A percentile compares a stretch with the other conserved stretches of the same genome.
These are phyloP conservation scores for Elsinoe ampelina DNA, from an alignment of 2,329 filamentous ascomycete genomes.

Conservation along the genomic window DNA sequence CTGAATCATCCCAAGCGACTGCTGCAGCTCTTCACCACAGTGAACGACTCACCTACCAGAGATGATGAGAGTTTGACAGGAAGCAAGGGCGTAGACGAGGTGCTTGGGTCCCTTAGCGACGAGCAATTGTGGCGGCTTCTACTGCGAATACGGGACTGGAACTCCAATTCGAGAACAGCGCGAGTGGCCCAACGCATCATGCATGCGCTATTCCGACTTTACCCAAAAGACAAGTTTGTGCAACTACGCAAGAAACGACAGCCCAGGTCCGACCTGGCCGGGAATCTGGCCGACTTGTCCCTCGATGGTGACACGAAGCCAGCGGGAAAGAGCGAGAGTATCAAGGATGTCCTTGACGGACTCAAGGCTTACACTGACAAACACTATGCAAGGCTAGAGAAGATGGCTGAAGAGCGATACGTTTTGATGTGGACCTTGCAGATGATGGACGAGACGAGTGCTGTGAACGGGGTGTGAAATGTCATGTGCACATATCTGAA, in stretches of 20 bases:
- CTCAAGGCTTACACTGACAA: conserved; percentile 84
- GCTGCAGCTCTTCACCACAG: conserved; percentile 71
- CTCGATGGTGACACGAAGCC: conserved; percentile 21
- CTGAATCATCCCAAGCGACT: conserved; percentile 89
- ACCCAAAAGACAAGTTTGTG: conserved; percentile 69
- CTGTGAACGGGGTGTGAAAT: conserved; percentile 15
- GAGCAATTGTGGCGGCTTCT: conserved; percentile 80
- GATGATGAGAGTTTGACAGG: conserved; percentile 58
- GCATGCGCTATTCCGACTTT: conserved; percentile 67
- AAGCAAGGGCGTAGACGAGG: conserved; percentile 63
- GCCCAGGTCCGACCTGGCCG: conserved; percentile 17
- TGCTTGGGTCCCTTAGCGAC: conserved; percentile 67
- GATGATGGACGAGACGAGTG: conserved; percentile 71
- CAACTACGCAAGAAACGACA: conserved; percentile 26
- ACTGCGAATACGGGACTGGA: conserved; percentile 84
- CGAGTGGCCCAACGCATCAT: conserved; percentile 78
- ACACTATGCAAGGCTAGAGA: conserved; percentile 83
- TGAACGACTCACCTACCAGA: conserved; percentile 52
- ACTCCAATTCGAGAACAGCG: conserved; percentile 84
- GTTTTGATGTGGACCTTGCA: conserved; percentile 84
- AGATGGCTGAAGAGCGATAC: conserved; percentile 88
- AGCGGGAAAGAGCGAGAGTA: conserved; percentile 46
- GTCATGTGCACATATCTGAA: conserved; percentile 11
- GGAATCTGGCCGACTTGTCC: conserved; percentile 26
- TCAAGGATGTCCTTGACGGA: conserved; percentile 81